phyloP scores from a whole-genome alignment of 2,329 filamentous ascomycete genomes.

The Curvularia hawaiiensis region DNA sequence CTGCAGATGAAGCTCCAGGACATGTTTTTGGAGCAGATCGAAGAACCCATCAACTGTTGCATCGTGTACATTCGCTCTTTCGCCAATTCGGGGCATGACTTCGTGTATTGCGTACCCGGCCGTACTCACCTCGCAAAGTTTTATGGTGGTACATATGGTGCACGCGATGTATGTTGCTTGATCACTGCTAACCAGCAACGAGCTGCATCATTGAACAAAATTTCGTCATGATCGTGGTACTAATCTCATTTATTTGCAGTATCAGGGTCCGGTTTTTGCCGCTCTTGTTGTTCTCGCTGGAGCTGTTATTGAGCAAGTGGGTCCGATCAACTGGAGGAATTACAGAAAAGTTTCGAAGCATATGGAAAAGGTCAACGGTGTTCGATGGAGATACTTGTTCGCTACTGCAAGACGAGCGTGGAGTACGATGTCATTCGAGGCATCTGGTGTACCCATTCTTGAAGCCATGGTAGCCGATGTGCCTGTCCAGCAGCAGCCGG shows the following conservation, averaged over 20 bases:
- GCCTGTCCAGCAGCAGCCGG: background rate
- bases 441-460: constrained; percentile 5
- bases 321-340: background rate
- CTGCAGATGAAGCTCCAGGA: constrained; percentile 2
- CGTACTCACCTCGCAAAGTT: constrained; percentile 19
- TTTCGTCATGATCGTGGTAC: background rate
- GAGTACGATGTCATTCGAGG: constrained; percentile 20
- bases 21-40: background rate
- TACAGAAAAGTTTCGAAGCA: constrained; percentile 1
- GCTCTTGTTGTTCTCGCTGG: constrained; percentile 7
- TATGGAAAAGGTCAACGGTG: background rate
- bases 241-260: constrained; percentile 8
- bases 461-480: background rate
- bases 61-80: constrained; percentile 30
- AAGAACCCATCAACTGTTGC: background rate
- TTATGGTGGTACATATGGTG: constrained; percentile 1
- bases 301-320: background rate
- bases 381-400: constrained; percentile 27
- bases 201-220: background rate
- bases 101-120: constrained; percentile 28
- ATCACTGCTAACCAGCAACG: background rate
- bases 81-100: constrained; percentile 22
- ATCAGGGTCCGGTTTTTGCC: constrained; percentile 25
- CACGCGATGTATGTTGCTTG: background rate
- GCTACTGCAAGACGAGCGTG: constrained; percentile 25